These are phyloP conservation scores for Mycena citricolor DNA, from an alignment of 1,284 basidiomycete species.

Conservation along the genomic window DNA sequence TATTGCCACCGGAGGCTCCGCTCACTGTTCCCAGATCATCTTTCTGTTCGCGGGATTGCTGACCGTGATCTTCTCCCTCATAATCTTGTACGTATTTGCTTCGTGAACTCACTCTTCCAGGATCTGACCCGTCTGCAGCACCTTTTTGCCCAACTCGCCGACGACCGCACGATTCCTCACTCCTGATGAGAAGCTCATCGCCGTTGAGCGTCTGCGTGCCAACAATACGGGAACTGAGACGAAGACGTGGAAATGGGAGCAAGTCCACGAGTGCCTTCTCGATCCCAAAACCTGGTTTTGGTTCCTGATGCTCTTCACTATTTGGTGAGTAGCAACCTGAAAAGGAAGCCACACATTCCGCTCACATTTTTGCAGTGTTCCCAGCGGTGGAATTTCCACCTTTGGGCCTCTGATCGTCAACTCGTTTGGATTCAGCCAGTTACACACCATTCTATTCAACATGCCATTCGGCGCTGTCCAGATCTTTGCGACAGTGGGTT, in stretches of 20 bases:
- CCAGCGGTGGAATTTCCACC: constrained; percentile 39
- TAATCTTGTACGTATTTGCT: constrained; percentile 39
- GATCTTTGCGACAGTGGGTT: constrained; percentile 39
- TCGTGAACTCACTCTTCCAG: not conserved
- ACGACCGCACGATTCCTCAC: constrained; percentile 39
- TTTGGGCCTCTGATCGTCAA: constrained; percentile 46
- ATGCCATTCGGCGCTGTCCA: constrained; percentile 50
- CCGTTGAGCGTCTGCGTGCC: constrained; percentile 41
- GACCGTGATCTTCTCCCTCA: constrained; percentile 42
- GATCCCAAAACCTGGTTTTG: constrained; percentile 46
- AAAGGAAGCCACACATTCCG: constrained; percentile 24
- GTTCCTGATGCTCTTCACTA: constrained; percentile 38
- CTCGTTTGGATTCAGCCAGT: constrained; percentile 34
- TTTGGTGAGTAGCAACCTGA: constrained; percentile 21
- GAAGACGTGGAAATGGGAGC: constrained; percentile 47
- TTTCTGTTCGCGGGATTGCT: constrained; percentile 51
- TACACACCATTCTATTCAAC: constrained; percentile 46
- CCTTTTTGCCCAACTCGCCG: constrained; percentile 43
- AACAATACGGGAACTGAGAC: constrained; percentile 46
- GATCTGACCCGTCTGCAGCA: constrained; percentile 21
- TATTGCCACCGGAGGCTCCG: no score
- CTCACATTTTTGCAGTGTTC: constrained; percentile 32
- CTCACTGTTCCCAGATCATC: constrained; percentile 34
- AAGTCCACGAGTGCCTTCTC: constrained; percentile 38
- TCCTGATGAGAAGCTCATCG: constrained; percentile 42